phyloP scores from a whole-genome alignment of 768 basidiomycete species.

The Termitomyces sp. region DNA sequence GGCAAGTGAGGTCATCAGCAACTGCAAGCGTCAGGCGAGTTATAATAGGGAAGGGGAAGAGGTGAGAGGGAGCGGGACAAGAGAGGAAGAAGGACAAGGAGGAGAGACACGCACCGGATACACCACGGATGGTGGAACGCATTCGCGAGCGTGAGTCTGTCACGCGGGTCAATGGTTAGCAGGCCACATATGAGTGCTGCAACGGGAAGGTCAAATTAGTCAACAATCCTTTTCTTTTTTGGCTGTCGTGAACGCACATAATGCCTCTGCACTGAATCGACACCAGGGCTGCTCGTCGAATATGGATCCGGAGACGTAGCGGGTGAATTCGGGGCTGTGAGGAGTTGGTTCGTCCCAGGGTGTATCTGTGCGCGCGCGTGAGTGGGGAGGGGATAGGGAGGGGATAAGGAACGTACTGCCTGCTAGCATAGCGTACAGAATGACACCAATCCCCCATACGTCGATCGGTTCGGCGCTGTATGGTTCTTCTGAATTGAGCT shows the following conservation, averaged over 20 bases:
- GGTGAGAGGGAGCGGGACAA: not conserved
- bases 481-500: slow-evolving; percentile 63
- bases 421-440: slow-evolving; percentile 83
- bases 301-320: slow-evolving; percentile 70
- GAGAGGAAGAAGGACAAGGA: not conserved
- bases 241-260: slow-evolving; percentile 46
- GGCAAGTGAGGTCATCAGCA: no score
- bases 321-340: slow-evolving; percentile 73
- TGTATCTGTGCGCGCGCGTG: slow-evolving; percentile 54
- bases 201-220: no score
- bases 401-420: slow-evolving; percentile 59
- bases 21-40: not conserved
- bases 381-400: not conserved
- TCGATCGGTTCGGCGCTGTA: slow-evolving; percentile 94
- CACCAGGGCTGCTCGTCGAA: slow-evolving; percentile 79
- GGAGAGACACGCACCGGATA: slow-evolving; percentile 39
- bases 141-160: slow-evolving; percentile 58
- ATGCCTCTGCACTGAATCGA: slow-evolving; percentile 46
- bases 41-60: no score
- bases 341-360: slow-evolving; percentile 95
- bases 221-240: no score
- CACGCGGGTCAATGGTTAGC: slow-evolving; percentile 62
- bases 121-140: slow-evolving; percentile 65
- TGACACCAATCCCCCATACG: slow-evolving; percentile 94
- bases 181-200: slow-evolving; percentile 33